These are phyloP conservation scores for Saccharomycopsis oosterbeekiorum DNA, from an alignment of 805 yeast genomes.

Conservation along the genomic window DNA sequence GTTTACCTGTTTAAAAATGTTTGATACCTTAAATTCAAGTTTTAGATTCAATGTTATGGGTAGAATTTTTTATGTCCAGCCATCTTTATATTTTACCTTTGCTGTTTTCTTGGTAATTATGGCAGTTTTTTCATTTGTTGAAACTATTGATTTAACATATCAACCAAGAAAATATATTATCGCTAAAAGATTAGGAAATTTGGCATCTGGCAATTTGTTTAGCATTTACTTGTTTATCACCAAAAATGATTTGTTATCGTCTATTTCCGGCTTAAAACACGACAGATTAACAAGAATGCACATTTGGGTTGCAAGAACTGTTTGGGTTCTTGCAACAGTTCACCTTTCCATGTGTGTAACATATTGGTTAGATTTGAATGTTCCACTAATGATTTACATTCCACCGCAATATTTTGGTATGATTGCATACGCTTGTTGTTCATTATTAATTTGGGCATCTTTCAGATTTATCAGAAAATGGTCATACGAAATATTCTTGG, in stretches of 20 bases:
- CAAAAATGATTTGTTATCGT: slow-evolving; percentile 32
- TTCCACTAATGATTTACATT: slow-evolving; percentile 31
- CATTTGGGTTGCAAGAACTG: slow-evolving; percentile 34
- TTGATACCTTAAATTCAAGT: slow-evolving; percentile 26
- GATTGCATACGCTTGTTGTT: slow-evolving; percentile 33
- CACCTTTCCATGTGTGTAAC: slow-evolving; percentile 28
- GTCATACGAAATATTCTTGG: slow-evolving; percentile 35
- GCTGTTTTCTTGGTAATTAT: slow-evolving; percentile 26
- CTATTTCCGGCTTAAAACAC: slow-evolving; percentile 33
- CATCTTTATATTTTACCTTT: slow-evolving; percentile 29
- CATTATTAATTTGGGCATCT: slow-evolving; percentile 30
- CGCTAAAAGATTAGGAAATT: slow-evolving; percentile 33
- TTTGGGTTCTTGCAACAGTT: slow-evolving; percentile 29
- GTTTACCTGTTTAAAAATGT: slow-evolving; percentile 25
- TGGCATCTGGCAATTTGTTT: slow-evolving; percentile 34
- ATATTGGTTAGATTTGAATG: slow-evolving; percentile 35
- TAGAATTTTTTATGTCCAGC: slow-evolving; percentile 29
- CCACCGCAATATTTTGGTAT: slow-evolving; percentile 45
- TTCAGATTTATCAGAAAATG: slow-evolving; percentile 28
- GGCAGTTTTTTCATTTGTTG: slow-evolving; percentile 24
- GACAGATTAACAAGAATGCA: slow-evolving; percentile 34
- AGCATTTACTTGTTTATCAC: slow-evolving; percentile 28
- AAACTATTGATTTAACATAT: slow-evolving; percentile 32
- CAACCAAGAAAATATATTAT: slow-evolving; percentile 31
- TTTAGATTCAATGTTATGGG: slow-evolving; percentile 21